These are phyloP conservation scores for Linaria vulgaris DNA, from an alignment of 257 asterid genomes.

Conservation along the genomic window DNA sequence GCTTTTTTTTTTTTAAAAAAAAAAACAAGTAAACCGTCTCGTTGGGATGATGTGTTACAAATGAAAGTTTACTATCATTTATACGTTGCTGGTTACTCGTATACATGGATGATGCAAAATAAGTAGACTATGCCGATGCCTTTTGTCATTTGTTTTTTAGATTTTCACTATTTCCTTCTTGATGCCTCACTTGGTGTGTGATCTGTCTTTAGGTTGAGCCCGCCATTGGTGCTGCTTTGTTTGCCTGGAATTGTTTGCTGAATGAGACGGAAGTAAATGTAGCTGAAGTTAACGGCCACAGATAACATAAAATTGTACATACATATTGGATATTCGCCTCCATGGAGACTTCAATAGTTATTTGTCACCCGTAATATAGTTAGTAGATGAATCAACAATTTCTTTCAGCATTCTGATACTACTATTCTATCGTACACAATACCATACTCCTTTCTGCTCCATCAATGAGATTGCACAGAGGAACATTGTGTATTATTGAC, in stretches of 20 bases:
- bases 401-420: background rate
- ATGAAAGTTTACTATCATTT: background rate
- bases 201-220: slow-evolving; percentile 66
- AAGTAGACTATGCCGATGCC: no score
- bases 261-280: slow-evolving; percentile 43
- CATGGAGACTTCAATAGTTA: background rate
- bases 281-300: no score
- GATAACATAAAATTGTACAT: slow-evolving; percentile 36
- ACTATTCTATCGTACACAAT: background rate
- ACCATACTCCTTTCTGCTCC: no score
- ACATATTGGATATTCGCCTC: slow-evolving; percentile 17
- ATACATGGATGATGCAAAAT: no score
- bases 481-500: no score
- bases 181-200: background rate
- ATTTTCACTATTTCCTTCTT: background rate
- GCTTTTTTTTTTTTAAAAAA: no score
- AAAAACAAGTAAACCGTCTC: no score
- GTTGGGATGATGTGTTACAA: background rate
- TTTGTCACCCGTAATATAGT: background rate
- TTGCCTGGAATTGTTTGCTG: slow-evolving; percentile 67
- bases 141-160: no score
- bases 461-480: no score
- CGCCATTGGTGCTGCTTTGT: slow-evolving; percentile 88
- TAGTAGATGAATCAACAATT: background rate
- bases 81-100: no score